Evolutionary conservation across 257 asterid genomes (phyloP), one percentile per base, ranked within the genome.

Genomic region (Solanum pennellii): DNA sequence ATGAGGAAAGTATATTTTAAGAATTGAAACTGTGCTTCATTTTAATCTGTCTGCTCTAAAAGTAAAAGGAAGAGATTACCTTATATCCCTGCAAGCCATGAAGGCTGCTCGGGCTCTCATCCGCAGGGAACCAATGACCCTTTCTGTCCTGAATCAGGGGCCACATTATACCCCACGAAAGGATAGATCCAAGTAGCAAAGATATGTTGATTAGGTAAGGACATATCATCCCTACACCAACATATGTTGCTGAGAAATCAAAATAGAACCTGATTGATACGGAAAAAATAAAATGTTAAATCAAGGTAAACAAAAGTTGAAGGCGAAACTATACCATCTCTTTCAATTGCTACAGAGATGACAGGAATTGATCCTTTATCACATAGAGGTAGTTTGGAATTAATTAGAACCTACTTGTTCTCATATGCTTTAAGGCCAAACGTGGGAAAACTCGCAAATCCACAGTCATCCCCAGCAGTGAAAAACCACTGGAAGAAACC

Each of bases 141-240:
- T 91, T 91, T 87, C 86, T 90, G 25, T 91, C 80, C 87, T 88
- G 62, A 87, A 96, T 94, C 84, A 96, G 98, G 44, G 99, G 99
- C 99, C 98, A 96, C 98, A 96, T 95, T 88, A 96, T 44, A 44
- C 99, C 99, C 99, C 99, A 96, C 9, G 99, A 96, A 15, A 96
- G 92, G 91, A 96, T 93, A 71, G 98, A 95, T 41, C 99, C 99
- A 4, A 95, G 87, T 16, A 96, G 96, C 90, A 96, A 77, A n/a
- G 99, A 96, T 88, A 96, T 33, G 88, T 96, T 96, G 92, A 96
- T 92, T 15, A 96, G 92, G 79, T 96, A 90, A 2, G 99, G 99
- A 39, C 99, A 96, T 86, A 96, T 96, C 99, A 96, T 96, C 69
- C 99, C 99, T 69, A 96, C 98, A 33, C 99, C 99, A 65, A 96